Evolutionary conservation across 2,329 filamentous ascomycete species (phyloP).

Genomic region (Neonectria coccinea): DNA sequence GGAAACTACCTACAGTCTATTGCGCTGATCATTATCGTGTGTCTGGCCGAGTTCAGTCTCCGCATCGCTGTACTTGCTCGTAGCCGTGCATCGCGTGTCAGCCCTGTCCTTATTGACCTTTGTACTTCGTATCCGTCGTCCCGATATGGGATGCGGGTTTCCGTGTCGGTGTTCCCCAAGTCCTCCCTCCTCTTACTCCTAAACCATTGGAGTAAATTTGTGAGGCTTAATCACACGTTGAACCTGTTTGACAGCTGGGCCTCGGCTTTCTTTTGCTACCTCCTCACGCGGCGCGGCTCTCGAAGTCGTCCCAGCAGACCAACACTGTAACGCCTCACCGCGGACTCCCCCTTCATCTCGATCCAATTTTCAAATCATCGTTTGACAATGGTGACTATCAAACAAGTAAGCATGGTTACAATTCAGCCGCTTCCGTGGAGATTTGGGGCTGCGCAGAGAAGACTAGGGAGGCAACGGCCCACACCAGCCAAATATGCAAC

Average conservation of each 20-base stretch:
- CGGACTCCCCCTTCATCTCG: conserved; percentile 41
- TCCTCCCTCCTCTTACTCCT: conserved; percentile 27
- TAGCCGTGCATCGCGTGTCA: conserved; percentile 47
- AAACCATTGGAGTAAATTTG: conserved; percentile 11
- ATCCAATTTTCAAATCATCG: conserved; percentile 66
- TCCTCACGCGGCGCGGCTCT: conserved; percentile 38
- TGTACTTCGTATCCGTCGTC: conserved; percentile 36
- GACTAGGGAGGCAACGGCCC: conserved; percentile 29
- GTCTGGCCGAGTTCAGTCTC: conserved; percentile 41
- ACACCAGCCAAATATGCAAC: conserved; percentile 36
- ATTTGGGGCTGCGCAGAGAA: conserved; percentile 27
- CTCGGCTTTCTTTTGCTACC: conserved; percentile 33
- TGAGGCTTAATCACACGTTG: conserved; percentile 14
- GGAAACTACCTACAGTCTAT: conserved; percentile 35
- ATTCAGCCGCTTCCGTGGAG: conserved; percentile 31
- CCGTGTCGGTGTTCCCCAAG: conserved; percentile 29
- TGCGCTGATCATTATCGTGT: conserved; percentile 47
- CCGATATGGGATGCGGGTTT: conserved; percentile 27
- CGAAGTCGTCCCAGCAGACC: conserved; percentile 31
- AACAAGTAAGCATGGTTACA: conserved; percentile 43
- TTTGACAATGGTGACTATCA: conserved; percentile 70
- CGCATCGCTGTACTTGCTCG: conserved; percentile 37
- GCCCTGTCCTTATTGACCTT: conserved; percentile 42
- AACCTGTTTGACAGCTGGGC: conserved; percentile 34
- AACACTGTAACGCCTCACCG: conserved; percentile 38